Evolutionary conservation across 306 rosid genomes (phyloP).

Genomic region (Elaeagnus macrophylla): DNA sequence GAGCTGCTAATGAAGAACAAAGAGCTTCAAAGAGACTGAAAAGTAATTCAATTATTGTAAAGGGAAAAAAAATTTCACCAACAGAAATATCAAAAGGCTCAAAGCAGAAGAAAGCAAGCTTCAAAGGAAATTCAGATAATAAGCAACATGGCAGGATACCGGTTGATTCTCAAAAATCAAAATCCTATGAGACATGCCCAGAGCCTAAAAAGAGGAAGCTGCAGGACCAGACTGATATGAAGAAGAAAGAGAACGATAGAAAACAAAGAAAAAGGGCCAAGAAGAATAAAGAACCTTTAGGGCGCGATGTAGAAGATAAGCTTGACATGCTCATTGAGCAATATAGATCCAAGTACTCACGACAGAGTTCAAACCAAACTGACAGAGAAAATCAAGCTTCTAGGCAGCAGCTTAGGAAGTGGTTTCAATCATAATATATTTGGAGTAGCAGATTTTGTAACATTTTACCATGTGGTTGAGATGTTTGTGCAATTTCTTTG

Average conservation of each 20-base stretch:
- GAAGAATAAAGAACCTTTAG: conserved; percentile 55
- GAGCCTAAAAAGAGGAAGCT: conserved; percentile 46
- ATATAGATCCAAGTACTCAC: conserved; percentile 64
- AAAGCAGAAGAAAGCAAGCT: conserved; percentile 15
- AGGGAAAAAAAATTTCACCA: conserved; percentile 7
- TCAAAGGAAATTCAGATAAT: conserved; percentile 14
- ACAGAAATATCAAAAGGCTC: conserved; percentile 23
- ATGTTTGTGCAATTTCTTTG: neutral
- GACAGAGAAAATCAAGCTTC: conserved; percentile 45
- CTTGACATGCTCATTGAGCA: conserved; percentile 87
- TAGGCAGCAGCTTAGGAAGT: conserved; percentile 60
- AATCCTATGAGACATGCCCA: conserved; percentile 12
- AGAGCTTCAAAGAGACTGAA: conserved; percentile 44
- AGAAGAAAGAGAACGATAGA: conserved; percentile 23
- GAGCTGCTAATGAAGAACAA: conserved; percentile 24
- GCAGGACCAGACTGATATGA: conserved; percentile 26
- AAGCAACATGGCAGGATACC: conserved; percentile 27
- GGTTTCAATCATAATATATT: conserved; percentile 51
- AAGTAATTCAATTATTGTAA: conserved; percentile 22
- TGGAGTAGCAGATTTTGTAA: neutral
- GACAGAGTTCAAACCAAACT: conserved; percentile 29
- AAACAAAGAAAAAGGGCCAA: conserved; percentile 36
- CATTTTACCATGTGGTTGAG: neutral
- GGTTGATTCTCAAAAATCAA: conserved; percentile 13
- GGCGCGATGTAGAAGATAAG: conserved; percentile 59